Base-by-base conservation (phyloP, 2,329 filamentous ascomycete genomes). In the Coccinonectria pachysandricola region DNA sequence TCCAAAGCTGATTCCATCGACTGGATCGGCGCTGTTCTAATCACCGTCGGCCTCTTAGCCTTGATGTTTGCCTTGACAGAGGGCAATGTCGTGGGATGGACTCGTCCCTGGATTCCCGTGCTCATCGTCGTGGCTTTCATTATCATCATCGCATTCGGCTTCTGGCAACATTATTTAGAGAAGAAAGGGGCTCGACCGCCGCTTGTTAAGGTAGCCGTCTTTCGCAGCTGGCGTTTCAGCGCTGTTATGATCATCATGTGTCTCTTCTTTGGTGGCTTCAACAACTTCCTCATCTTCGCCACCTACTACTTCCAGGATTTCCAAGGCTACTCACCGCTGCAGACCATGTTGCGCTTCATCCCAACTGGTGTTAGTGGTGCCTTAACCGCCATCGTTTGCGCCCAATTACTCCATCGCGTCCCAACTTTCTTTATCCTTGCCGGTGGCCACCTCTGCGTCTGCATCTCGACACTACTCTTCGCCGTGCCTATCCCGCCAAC, bases 251-350 rank as follows among this genome's bases (percentile, higher is more conserved):
- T 66, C 16, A 71, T 78, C 39, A 79, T 80, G 67, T 61, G 61
- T 1, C 49, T 81, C 2, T 81, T 80, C 54, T 81, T 77, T 42
- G 65, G 68, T 11, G 60, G 64, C 2, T 83, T 82, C 55, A 80
- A 78, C 53, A 75, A 76, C 48, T 79, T 67, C 39, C 54, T 80
- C 19, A 60, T 82, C 34, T 79, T 68, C 40, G 68, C 74, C 2
- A 83, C 78, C 4, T 82, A 77, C 50, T 79, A 71, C 52, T 82
- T 71, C 51, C 78, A 83, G 49, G 66, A 76, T 36, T 81, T 69
- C 46, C 74, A 77, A 40, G 68, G 64, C 1, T 60, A 74, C 2
- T 64, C 61, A 1, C 59, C 75, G 1, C 56, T 81, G n/a, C 67
- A 79, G 36, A 81, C 77, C 0, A 79, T 75, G 8, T 48, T 82